Evolutionary conservation across 2,329 filamentous ascomycete species (phyloP).

Genomic region (Verticillium klebahnii): DNA sequence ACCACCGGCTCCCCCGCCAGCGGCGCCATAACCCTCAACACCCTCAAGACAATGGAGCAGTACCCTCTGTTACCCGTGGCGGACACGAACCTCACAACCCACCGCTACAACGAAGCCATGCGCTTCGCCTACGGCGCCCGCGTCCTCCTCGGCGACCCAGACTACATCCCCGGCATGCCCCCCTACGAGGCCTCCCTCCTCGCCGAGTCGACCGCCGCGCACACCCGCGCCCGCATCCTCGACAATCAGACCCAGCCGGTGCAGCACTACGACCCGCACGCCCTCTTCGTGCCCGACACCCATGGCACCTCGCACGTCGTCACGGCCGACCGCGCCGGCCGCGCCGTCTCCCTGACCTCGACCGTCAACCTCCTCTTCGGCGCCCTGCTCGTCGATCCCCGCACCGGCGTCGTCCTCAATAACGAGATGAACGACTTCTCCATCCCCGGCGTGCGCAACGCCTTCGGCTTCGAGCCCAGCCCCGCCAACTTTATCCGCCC

Average conservation of each 20-base stretch:
- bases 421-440: constrained; percentile 78
- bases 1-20: constrained; percentile 70
- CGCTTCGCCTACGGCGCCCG: constrained; percentile 82
- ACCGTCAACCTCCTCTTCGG: constrained; percentile 89
- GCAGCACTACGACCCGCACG: constrained; percentile 66
- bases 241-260: constrained; percentile 69
- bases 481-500: constrained; percentile 77
- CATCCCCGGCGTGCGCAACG: constrained; percentile 71
- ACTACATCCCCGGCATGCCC: constrained; percentile 60
- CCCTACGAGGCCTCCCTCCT: constrained; percentile 66
- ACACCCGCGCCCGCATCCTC: constrained; percentile 62
- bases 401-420: constrained; percentile 77
- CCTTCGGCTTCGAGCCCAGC: constrained; percentile 80
- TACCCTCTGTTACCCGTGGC: constrained; percentile 54
- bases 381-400: constrained; percentile 69
- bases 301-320: constrained; percentile 71
- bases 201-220: constrained; percentile 49
- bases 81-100: constrained; percentile 64
- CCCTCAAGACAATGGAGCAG: constrained; percentile 79
- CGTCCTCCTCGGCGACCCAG: constrained; percentile 76
- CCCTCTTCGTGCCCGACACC: constrained; percentile 56
- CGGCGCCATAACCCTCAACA: constrained; percentile 69
- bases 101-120: constrained; percentile 83
- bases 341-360: constrained; percentile 78
- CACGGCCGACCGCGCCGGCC: constrained; percentile 64